phyloP scores from a whole-genome alignment of 2,329 filamentous ascomycete genomes.

The Monilinia fructigena region DNA sequence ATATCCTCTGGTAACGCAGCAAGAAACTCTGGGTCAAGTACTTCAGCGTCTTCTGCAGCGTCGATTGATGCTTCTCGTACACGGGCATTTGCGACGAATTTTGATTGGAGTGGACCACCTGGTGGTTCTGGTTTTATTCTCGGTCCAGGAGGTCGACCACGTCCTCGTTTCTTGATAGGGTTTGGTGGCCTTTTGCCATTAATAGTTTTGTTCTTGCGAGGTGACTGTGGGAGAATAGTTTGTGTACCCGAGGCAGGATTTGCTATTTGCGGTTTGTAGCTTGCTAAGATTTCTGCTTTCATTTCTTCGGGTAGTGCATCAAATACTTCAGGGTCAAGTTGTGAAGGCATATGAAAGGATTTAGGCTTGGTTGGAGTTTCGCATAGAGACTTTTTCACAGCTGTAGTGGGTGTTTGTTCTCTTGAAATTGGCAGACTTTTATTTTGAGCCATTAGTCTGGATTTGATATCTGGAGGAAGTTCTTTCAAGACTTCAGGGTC shows the following conservation, averaged over 20 bases:
- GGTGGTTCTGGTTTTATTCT: slow-evolving; percentile 6
- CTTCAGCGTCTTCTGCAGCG: slow-evolving; percentile 63
- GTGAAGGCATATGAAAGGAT: slow-evolving; percentile 53
- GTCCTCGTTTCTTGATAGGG: slow-evolving; percentile 64
- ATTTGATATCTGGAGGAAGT: slow-evolving; percentile 78
- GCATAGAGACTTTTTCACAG: slow-evolving; percentile 37
- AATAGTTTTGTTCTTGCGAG: slow-evolving; percentile 52
- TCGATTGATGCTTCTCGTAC: slow-evolving; percentile 53
- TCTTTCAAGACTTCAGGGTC: slow-evolving; percentile 82
- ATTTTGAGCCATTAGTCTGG: slow-evolving; percentile 65
- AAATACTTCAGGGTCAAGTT: slow-evolving; percentile 83
- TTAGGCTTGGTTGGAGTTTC: slow-evolving; percentile 28
- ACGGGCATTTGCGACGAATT: slow-evolving; percentile 4
- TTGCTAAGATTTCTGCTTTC: slow-evolving; percentile 75
- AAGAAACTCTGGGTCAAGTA: slow-evolving; percentile 62
- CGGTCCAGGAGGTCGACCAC: slow-evolving; percentile 43
- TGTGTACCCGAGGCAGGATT: slow-evolving; percentile 34
- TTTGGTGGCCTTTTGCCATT: slow-evolving; percentile 40
- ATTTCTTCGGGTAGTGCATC: slow-evolving; percentile 81
- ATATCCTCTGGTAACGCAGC: slow-evolving; percentile 80
- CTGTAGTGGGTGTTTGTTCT: slow-evolving; percentile 35
- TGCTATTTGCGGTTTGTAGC: slow-evolving; percentile 51
- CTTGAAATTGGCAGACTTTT: slow-evolving; percentile 33
- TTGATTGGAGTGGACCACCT: slow-evolving; percentile 21
- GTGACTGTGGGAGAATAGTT: slow-evolving; percentile 47